Conservation (phyloP, 2,329 filamentous ascomycete species). For the Diaporthe sp. region DNA sequence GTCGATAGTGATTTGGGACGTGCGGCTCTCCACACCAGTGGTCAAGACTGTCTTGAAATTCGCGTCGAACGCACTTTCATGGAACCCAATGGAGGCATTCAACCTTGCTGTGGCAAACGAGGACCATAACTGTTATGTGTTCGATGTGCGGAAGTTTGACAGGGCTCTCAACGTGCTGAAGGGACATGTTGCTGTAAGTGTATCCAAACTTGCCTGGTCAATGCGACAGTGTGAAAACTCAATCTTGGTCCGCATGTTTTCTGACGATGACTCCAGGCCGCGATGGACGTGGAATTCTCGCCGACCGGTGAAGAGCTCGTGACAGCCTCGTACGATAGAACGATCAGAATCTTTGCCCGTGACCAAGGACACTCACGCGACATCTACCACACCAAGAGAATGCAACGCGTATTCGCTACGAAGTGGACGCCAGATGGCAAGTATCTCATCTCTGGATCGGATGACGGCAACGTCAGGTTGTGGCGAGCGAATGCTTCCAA, state of each 20-base stretch:
- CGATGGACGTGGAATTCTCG: slow-evolving; percentile 97
- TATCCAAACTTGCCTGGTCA: slow-evolving; percentile 53
- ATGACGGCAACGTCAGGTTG: slow-evolving; percentile 82
- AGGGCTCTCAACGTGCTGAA: slow-evolving; percentile 91
- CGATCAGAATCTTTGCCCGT: slow-evolving; percentile 86
- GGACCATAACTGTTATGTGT: slow-evolving; percentile 90
- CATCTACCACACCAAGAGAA: slow-evolving; percentile 97
- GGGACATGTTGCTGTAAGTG: slow-evolving; percentile 76
- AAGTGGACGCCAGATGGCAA: slow-evolving; percentile 90
- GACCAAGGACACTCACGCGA: slow-evolving; percentile 88
- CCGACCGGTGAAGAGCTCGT: slow-evolving; percentile 96
- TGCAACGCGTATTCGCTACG: slow-evolving; percentile 93
- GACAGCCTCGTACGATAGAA: slow-evolving; percentile 89
- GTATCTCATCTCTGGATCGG: slow-evolving; percentile 90
- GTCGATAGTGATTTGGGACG: slow-evolving; percentile 86
- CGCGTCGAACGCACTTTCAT: slow-evolving; percentile 85
- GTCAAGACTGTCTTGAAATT: slow-evolving; percentile 86
- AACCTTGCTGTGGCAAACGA: slow-evolving; percentile 86
- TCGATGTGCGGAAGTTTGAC: slow-evolving; percentile 93
- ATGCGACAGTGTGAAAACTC: neutral
- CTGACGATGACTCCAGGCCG: slow-evolving; percentile 63
- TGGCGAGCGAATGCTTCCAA: slow-evolving; percentile 92
- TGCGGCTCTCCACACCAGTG: slow-evolving; percentile 87
- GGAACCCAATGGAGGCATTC: slow-evolving; percentile 98
- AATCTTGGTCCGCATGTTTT: neutral